Base-by-base conservation (phyloP, 495 filamentous ascomycete species). In the Haplographium delicatum region DNA sequence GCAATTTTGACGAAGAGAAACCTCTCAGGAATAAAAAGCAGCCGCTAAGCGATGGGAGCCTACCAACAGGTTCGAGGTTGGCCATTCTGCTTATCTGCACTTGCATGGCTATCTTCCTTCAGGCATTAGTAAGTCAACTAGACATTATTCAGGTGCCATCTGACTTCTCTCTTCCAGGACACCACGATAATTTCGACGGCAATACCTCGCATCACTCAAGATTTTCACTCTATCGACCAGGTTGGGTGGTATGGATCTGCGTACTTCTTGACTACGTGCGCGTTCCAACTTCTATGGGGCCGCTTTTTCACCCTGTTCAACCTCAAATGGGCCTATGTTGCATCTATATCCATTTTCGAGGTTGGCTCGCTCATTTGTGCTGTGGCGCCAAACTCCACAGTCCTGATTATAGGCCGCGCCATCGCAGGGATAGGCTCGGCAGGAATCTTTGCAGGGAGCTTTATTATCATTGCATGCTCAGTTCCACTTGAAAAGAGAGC, bases 321-420 rank as follows among this genome's bases (percentile, higher is more conserved):
- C n/a, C 59, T 76, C 19, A 79, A 84, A 63, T 66, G 56, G 33
- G 73, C 82, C 10, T 96, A 83, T 61, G 66, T 95, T 7, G 51
- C 59, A 13, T 85, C 86, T 35, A 82, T 95, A 50, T 65, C 65
- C 34, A 65, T 95, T 56, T 96, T 96, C 65, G 89, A 95, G 58
- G 39, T 94, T 10, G 91, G 91, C n/a, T 87, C 81, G n/a, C 66
- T 89, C 31, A 68, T 96, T 53, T 95, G 89, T 63, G 91, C 79
- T 22, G 77, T 81, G 1, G 85, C 91, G 1, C 85, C 87, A 1
- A 86, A 68, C 45, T 91, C 86, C 1, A 69, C 80, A 0, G 79
- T 80, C 3, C 72, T 96, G 25, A 95, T 96, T 54, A 64, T 91
- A 49, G 91, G 91, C 9, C 82, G 91, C 23, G 89, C 91, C 10